These are phyloP conservation scores for Udeniomyces megalosporus DNA, from an alignment of 768 basidiomycete genomes.

Conservation along the genomic window DNA sequence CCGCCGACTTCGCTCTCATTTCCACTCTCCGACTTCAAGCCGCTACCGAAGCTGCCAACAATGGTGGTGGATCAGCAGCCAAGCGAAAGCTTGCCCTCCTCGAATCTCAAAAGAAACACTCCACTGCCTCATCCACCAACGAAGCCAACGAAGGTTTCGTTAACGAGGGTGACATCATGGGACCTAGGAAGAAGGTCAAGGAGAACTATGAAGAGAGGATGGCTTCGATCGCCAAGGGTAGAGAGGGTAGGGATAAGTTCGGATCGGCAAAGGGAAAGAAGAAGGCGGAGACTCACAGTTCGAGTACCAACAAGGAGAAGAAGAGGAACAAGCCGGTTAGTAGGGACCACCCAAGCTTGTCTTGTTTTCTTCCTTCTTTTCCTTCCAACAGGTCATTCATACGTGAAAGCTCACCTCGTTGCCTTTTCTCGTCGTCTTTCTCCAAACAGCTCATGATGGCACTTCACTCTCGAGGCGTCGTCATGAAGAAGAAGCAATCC, in stretches of 20 bases:
- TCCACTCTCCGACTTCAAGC: constrained; percentile 75
- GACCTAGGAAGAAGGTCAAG: constrained; percentile 83
- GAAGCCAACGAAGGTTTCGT: constrained; percentile 48
- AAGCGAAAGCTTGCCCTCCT: constrained; percentile 79
- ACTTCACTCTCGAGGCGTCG: constrained; percentile 28
- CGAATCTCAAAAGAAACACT: constrained; percentile 49
- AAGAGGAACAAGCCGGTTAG: constrained; percentile 61
- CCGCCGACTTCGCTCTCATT: constrained; percentile 83
- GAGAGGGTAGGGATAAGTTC: constrained; percentile 88
- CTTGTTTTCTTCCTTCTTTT: too few species aligned
- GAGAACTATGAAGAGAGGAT: constrained; percentile 85
- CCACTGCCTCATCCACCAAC: constrained; percentile 25
- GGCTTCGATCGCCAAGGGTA: constrained; percentile 76
- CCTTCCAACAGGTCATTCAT: constrained; percentile 4
- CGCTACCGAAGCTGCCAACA: constrained; percentile 51
- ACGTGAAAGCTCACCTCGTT: too few species aligned
- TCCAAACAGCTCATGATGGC: constrained; percentile 23
- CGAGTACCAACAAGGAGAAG: constrained; percentile 84
- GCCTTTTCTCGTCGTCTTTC: not conserved
- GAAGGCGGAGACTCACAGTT: constrained; percentile 62
- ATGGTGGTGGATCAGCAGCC: constrained; percentile 49
- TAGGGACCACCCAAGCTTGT: constrained; percentile 15
- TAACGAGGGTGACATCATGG: constrained; percentile 80
- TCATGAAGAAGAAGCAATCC: constrained; percentile 30
- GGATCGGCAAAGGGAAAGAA: constrained; percentile 83